Evolutionary conservation across 768 basidiomycete genomes (phyloP).

Genomic region (Macrolepiota albuminosa): DNA sequence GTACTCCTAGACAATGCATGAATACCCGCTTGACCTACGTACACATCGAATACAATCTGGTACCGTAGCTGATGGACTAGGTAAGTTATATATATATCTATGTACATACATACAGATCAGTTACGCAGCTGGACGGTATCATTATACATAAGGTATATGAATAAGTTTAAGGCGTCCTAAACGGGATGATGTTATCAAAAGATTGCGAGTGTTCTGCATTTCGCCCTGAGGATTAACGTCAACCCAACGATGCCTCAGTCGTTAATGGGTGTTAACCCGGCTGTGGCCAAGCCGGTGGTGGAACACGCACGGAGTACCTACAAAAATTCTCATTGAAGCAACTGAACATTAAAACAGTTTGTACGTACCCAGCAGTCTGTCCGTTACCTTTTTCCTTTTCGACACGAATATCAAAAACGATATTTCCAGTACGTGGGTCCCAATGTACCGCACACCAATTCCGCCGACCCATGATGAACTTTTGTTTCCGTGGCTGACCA

Average conservation of each 20-base stretch:
- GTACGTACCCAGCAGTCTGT: constrained; percentile 68
- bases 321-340: not conserved
- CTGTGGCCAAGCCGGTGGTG: constrained; percentile 20
- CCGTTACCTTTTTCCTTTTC: constrained; percentile 84
- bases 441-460: constrained; percentile 81
- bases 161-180: not conserved
- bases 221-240: not conserved
- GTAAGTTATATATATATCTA: not conserved
- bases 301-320: constrained; percentile 20
- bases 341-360: not conserved
- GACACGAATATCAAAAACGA: constrained; percentile 81
- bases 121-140: not conserved
- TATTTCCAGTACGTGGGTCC: constrained; percentile 51
- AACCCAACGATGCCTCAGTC: not conserved
- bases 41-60: not conserved
- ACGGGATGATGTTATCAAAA: not conserved
- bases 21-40: not conserved
- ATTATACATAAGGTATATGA: not conserved
- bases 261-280: not conserved
- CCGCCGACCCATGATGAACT: constrained; percentile 80
- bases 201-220: not conserved
- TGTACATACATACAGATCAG: constrained; percentile 1
- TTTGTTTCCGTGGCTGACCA: constrained; percentile 70
- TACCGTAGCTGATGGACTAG: not conserved
- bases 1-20: not conserved